Evolutionary conservation across 345 rosid genomes (phyloP).

Genomic region (Pistacia integerrima): DNA sequence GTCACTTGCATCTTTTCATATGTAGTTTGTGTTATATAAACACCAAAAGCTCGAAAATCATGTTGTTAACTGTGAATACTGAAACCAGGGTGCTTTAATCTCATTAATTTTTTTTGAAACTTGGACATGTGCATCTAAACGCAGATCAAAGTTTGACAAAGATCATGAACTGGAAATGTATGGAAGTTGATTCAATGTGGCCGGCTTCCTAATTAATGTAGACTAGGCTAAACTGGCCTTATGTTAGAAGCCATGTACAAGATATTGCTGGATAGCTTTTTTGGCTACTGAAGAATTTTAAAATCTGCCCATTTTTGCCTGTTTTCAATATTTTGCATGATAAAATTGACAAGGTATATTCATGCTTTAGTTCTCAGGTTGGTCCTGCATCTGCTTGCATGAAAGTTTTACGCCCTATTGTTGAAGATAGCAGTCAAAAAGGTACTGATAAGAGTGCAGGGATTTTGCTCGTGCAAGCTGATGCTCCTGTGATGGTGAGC

Average conservation of each 20-base stretch:
- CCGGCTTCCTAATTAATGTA: not conserved
- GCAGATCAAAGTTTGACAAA: too few relatives aligned
- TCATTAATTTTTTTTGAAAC: not conserved
- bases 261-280: not conserved
- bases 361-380: constrained; percentile 65
- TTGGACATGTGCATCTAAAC: not conserved
- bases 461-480: constrained; percentile 78
- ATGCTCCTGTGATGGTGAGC: constrained; percentile 61
- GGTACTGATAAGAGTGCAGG: constrained; percentile 67
- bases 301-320: not conserved
- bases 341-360: constrained; percentile 19
- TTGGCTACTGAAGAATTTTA: not conserved
- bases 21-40: not conserved
- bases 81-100: not conserved
- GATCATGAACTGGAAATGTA: too few relatives aligned
- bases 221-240: not conserved
- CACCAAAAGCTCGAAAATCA: not conserved
- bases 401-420: constrained; percentile 60
- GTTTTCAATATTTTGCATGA: not conserved
- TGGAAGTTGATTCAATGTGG: not conserved
- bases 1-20: too few relatives aligned
- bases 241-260: not conserved
- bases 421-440: constrained; percentile 44
- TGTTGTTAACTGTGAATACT: not conserved
- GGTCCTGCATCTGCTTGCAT: constrained; percentile 93